Evolutionary conservation across 306 rosid species (phyloP), one percentile per base, ranked within the genome.

Genomic region (Cyclanthera cordifolia): DNA sequence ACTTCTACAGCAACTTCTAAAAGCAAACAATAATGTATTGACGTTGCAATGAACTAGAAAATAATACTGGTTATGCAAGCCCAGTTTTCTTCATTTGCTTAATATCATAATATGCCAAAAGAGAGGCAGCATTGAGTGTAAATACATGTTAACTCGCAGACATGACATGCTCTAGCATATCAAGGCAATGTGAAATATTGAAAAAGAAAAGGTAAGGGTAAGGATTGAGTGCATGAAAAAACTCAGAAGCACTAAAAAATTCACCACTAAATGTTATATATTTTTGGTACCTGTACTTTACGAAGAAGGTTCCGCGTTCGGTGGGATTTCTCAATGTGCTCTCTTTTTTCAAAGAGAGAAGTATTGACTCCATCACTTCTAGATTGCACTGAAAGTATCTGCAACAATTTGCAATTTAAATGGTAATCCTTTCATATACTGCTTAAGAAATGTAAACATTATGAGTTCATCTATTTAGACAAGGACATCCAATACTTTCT

Each of bases 321-420:
- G 70, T 90, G 95, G 77, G 88, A 77, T 72, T 88, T 90, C 87
- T 88, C 97, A 47, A 90, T 78, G 72, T 88, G 93, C 76, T 90
- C 97, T 82, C 97, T 84, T 81, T 86, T 90, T 77, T 87, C 95
- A 63, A 85, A 84, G 27, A 89, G 80, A 65, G 90, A 89, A 77
- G 88, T 81, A 67, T 92, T 92, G 58, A 92, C 98, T 53, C 77
- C 82, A 68, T 85, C 93, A 78, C 96, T 92, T 80, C 90, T 89
- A 39, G 96, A 89, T 81, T 89, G 98, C 75, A 92, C 98, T 0
- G 96, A 89, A 81, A 87, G 78, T 72, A 89, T 92, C 96, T 92
- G 85, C 85, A 78, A 73, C 53, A 25, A 80, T 71, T 59, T 63
- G n/a, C 12, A 37, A 52, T 27, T 52, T 25, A 34, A 27, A 52